phyloP scores from a whole-genome alignment of 352 stramenopile species.

The Globisporangium takayamanum region DNA sequence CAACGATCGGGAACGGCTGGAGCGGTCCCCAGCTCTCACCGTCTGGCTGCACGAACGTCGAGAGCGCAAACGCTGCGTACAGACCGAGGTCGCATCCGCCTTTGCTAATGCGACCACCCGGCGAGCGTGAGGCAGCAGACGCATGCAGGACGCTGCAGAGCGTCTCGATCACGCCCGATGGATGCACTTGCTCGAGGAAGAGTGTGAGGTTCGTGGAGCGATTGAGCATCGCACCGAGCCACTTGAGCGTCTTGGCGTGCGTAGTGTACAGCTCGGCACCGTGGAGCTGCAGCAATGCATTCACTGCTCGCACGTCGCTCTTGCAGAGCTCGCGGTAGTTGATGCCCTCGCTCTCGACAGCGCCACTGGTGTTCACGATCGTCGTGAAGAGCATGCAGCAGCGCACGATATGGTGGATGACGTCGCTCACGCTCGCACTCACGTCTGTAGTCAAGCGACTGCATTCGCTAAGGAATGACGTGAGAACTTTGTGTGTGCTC shows the following conservation, averaged over 20 bases:
- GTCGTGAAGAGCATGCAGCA: slow-evolving; percentile 60
- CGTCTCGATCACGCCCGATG: slow-evolving; percentile 53
- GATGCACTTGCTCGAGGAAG: slow-evolving; percentile 49
- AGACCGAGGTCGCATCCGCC: slow-evolving; percentile 34
- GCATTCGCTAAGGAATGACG: slow-evolving; percentile 8
- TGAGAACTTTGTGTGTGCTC: slow-evolving; percentile 19
- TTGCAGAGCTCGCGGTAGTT: slow-evolving; percentile 45
- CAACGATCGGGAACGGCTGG: slow-evolving; percentile 54
- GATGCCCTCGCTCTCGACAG: slow-evolving; percentile 8
- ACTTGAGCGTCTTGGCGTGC: slow-evolving; percentile 66
- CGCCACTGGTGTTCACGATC: slow-evolving; percentile 36
- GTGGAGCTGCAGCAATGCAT: slow-evolving; percentile 30
- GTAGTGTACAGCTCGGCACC: slow-evolving; percentile 18
- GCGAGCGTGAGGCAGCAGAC: slow-evolving; percentile 38
- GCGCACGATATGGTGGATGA: slow-evolving; percentile 51
- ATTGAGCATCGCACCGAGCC: slow-evolving; percentile 73
- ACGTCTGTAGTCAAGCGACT: not conserved
- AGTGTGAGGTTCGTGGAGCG: slow-evolving; percentile 41
- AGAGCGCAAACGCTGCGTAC: slow-evolving; percentile 61
- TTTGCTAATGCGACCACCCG: slow-evolving; percentile 40
- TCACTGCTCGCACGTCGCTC: slow-evolving; percentile 38
- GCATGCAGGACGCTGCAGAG: slow-evolving; percentile 50
- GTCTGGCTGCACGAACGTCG: slow-evolving; percentile 66
- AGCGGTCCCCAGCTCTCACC: slow-evolving; percentile 44
- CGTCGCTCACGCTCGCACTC: slow-evolving; percentile 13